phyloP scores from a whole-genome alignment of 768 basidiomycete genomes.

The Lepiota brunneoincarnata region DNA sequence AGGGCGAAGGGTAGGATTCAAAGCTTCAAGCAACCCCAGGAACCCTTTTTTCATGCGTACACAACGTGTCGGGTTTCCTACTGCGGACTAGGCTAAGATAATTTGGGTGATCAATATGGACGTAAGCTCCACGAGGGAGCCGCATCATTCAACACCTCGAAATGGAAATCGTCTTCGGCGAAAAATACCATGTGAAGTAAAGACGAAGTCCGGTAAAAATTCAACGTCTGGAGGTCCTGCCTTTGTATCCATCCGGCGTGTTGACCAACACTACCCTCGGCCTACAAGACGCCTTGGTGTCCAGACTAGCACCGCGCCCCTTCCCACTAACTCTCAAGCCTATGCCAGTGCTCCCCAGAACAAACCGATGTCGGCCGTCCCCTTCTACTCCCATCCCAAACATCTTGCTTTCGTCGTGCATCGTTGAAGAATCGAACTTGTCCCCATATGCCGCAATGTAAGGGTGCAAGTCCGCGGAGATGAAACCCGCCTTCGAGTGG shows the following conservation, averaged over 20 bases:
- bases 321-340: neutral
- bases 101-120: neutral
- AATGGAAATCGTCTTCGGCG: no score
- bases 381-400: neutral
- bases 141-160: neutral
- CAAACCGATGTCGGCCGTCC: neutral
- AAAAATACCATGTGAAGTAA: no score
- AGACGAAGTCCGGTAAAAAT: no score
- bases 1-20: no score
- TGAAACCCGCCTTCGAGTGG: neutral
- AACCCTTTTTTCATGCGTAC: neutral
- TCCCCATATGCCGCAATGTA: neutral
- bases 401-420: neutral
- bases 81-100: neutral
- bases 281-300: neutral
- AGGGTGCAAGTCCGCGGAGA: constrained; percentile 4
- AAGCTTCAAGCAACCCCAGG: neutral
- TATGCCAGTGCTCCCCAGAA: constrained; percentile 8
- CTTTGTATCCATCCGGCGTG: no score
- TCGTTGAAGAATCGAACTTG: neutral
- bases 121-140: no score
- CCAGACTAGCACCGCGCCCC: neutral
- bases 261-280: neutral
- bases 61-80: neutral
- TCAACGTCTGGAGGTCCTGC: no score